Percentiles rank a stretch among this genome's conserved stretches.
Conservation (phyloP, 2,329 filamentous ascomycete genomes). For the Alternaria panax region DNA sequence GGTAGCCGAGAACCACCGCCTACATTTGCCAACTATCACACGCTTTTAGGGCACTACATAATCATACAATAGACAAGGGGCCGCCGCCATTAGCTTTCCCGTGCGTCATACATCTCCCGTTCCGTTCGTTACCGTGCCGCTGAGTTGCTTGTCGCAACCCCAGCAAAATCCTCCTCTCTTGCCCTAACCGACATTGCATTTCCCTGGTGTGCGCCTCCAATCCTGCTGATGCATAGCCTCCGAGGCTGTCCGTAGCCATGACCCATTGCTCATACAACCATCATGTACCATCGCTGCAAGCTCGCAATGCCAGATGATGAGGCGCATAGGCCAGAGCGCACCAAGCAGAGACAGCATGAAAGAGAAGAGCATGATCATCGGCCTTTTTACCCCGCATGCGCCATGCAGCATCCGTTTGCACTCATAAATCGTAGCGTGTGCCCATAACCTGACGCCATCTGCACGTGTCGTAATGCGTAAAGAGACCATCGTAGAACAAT, state of each 20-base stretch:
- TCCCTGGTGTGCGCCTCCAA: background rate
- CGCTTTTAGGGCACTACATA: slow-evolving; percentile 44
- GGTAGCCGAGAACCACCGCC: slow-evolving; percentile 29
- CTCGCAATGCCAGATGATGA: slow-evolving; percentile 9
- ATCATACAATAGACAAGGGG: slow-evolving; percentile 48
- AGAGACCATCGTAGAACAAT: slow-evolving; percentile 13
- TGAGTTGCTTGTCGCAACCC: slow-evolving; percentile 14
- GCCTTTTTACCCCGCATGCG: slow-evolving; percentile 40
- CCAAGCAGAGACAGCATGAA: slow-evolving; percentile 29
- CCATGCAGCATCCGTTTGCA: slow-evolving; percentile 34
- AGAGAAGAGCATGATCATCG: slow-evolving; percentile 36
- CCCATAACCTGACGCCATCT: slow-evolving; percentile 30
- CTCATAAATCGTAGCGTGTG: slow-evolving; percentile 21
- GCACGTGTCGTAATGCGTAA: slow-evolving; percentile 27
- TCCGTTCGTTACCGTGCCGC: slow-evolving; percentile 13
- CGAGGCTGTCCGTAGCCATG: slow-evolving; percentile 28
- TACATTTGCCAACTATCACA: slow-evolving; percentile 37
- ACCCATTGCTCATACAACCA: slow-evolving; percentile 43
- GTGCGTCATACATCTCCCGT: slow-evolving; percentile 13
- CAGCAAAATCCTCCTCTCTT: background rate
- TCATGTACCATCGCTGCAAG: slow-evolving; percentile 19
- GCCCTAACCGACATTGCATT: slow-evolving; percentile 7
- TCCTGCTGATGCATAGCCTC: slow-evolving; percentile 1
- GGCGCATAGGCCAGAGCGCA: slow-evolving; percentile 1
- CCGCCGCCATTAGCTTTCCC: slow-evolving; percentile 39